Percentiles rank a stretch among this genome's conserved stretches.
Conservation (phyloP, 129 eudicot species). For the Helichrysum umbraculigerum region DNA sequence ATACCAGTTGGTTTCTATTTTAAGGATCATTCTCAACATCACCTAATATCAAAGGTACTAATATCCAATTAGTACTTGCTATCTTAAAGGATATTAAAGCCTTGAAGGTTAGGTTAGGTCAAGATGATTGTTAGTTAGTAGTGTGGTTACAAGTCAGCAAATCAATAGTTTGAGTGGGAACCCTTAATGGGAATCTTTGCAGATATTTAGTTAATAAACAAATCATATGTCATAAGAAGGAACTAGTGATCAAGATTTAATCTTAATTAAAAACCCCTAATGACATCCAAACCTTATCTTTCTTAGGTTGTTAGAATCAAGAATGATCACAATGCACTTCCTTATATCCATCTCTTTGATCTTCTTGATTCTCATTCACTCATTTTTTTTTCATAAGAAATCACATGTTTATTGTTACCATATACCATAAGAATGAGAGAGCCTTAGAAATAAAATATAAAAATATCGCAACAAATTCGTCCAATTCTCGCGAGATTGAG, state of each 20-base stretch:
- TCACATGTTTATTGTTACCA: background rate
- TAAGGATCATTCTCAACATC: background rate
- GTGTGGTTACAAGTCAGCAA: slow-evolving; percentile 39
- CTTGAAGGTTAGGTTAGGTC: slow-evolving; percentile 22
- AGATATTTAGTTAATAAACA: slow-evolving; percentile 27
- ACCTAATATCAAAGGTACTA: background rate
- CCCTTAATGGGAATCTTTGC: slow-evolving; percentile 32
- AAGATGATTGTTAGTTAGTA: slow-evolving; percentile 32
- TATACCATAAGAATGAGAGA: background rate
- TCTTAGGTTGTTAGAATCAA: slow-evolving; percentile 14
- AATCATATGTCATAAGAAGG: background rate
- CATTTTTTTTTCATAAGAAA: background rate
- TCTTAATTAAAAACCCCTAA: slow-evolving; percentile 17
- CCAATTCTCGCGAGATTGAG: background rate
- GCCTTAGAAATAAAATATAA: background rate
- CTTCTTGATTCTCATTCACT: background rate
- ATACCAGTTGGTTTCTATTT: too few relatives aligned
- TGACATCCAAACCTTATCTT: slow-evolving; percentile 25
- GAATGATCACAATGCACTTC: background rate
- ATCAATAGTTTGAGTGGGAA: slow-evolving; percentile 35
- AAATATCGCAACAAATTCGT: background rate
- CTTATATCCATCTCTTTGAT: background rate
- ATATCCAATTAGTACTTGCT: background rate
- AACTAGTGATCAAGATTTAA: slow-evolving; percentile 12
- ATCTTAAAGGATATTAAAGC: background rate